phyloP scores from a whole-genome alignment of 2,329 filamentous ascomycete species.

The Helotiales sp. region DNA sequence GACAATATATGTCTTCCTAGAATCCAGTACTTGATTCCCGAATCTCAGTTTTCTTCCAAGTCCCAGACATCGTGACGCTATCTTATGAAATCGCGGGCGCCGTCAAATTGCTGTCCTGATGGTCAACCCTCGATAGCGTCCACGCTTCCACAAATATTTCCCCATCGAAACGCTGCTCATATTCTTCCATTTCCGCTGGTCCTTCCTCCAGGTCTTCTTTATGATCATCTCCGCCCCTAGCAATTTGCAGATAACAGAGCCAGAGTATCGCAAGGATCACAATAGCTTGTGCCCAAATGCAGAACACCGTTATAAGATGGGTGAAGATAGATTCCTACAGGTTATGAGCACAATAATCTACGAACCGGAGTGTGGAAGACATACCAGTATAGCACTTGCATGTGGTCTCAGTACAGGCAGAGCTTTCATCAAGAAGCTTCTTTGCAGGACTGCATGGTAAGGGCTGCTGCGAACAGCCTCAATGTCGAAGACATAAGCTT shows the following conservation, averaged over 20 bases:
- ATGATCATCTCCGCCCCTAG: not conserved
- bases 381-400: not conserved
- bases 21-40: too few relatives aligned
- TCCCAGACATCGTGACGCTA: not conserved
- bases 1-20: too few relatives aligned
- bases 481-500: not conserved
- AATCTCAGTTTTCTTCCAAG: not conserved
- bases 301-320: not conserved
- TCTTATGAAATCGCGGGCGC: not conserved
- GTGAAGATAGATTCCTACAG: not conserved
- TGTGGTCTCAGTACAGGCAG: not conserved
- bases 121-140: not conserved
- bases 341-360: not conserved
- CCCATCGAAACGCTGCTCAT: not conserved
- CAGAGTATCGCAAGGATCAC: not conserved
- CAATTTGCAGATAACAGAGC: not conserved
- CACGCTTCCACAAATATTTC: not conserved
- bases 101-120: not conserved
- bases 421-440: not conserved
- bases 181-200: not conserved
- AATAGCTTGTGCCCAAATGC: not conserved
- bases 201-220: not conserved
- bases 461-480: not conserved
- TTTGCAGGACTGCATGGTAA: not conserved
- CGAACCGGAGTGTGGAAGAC: not conserved